Base-by-base conservation (phyloP, 306 rosid genomes). In the Dicorynia guianensis region DNA sequence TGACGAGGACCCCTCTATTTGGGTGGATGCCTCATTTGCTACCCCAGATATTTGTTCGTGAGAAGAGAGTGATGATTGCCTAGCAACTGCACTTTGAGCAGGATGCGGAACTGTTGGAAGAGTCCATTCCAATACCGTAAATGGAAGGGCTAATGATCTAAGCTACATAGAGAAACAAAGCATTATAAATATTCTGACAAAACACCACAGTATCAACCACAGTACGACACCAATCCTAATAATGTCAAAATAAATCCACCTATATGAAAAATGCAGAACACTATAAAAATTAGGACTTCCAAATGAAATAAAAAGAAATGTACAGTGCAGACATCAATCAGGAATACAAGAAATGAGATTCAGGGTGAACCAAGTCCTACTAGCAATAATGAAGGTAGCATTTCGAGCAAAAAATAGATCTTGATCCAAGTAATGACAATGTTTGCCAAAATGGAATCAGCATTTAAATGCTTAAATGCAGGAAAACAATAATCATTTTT, bases 101-200 rank as follows among this genome's bases (percentile, higher is more conserved):
- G 97, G 92, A 49, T 85, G 86, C 30, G 96, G 92, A 81, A 89
- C 93, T 56, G 99, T 85, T 66, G 99, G 99, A 78, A 96, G 98
- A 35, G 98, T 96, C 99, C 99, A 96, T 77, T 96, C 99, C 93
- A 96, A 71, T 66, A 96, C 99, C 71, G 98, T 96, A 91, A 96
- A 96, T 68, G 98, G 99, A 89, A 96, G 99, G 65, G 99, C 98
- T 88, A 96, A 83, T 69, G 99, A 96, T 89, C 99, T 96, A 92
- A 96, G 99, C 99, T 96, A 96, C 93, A 96, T 61, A 75, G 87
- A 81, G 96, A 92, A 57, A 86, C 69, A 78, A 74, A 86, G 80
- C 78, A 81, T 75, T 67, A 82, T 88, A 71, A 86, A 85, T 69
- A 90, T 71, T 77, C 79, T 42, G 63, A 63, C 39, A 63, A 65